Evolutionary conservation across 2,329 filamentous ascomycete genomes (phyloP).

Genomic region (Magnaporthales sp.): DNA sequence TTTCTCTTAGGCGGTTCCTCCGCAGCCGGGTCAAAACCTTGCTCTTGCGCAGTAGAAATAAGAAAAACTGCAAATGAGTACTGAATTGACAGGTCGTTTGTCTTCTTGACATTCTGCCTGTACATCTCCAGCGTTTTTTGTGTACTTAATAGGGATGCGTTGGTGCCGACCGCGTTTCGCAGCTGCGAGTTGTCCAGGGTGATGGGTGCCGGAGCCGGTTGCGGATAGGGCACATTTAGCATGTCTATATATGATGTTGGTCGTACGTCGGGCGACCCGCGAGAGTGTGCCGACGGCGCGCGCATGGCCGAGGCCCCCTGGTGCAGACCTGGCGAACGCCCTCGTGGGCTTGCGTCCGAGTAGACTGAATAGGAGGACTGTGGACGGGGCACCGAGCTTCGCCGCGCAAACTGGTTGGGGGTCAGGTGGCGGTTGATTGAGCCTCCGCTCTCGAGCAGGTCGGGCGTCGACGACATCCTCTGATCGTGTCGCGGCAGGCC

Average conservation of each 20-base stretch:
- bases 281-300: constrained; percentile 38
- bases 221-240: constrained; percentile 66
- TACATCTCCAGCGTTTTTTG: constrained; percentile 98
- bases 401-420: constrained; percentile 43
- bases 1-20: constrained; percentile 37
- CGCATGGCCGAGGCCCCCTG: constrained; percentile 33
- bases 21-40: constrained; percentile 48
- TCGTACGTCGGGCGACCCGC: constrained; percentile 47
- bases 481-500: constrained; percentile 31
- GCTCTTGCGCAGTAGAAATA: constrained; percentile 78
- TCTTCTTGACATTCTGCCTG: constrained; percentile 93
- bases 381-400: constrained; percentile 58
- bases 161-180: constrained; percentile 71
- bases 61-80: constrained; percentile 96
- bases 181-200: constrained; percentile 74
- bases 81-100: constrained; percentile 79
- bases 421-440: constrained; percentile 55
- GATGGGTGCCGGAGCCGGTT: constrained; percentile 60
- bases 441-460: constrained; percentile 39
- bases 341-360: constrained; percentile 58
- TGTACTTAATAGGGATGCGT: constrained; percentile 82
- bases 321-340: constrained; percentile 46
- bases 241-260: constrained; percentile 49
- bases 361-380: constrained; percentile 67
- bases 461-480: constrained; percentile 40